Conservation (phyloP, 75 land plant genomes). For the Larix kaempferi region DNA sequence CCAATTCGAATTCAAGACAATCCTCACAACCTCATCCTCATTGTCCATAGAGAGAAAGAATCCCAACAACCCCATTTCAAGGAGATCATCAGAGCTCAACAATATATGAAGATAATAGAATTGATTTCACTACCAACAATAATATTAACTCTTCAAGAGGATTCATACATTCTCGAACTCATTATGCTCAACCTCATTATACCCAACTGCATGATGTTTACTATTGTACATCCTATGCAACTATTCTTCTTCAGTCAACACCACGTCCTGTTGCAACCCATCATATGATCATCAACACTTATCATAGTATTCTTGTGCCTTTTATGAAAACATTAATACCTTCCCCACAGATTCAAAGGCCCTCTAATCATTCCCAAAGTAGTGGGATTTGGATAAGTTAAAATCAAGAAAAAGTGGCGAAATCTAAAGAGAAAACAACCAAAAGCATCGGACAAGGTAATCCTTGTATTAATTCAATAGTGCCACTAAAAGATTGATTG, state of each 20-base stretch:
- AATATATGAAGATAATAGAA: not conserved
- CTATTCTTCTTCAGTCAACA: not conserved
- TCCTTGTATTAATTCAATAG: not conserved
- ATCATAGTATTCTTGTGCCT: not conserved
- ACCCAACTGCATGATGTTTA: not conserved
- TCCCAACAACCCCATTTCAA: too few relatives aligned
- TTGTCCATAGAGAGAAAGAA: constrained; percentile 1
- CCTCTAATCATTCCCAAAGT: not conserved
- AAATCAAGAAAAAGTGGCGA: not conserved
- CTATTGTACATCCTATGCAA: constrained; percentile 8
- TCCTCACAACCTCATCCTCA: not conserved
- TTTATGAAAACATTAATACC: not conserved
- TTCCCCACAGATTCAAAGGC: not conserved
- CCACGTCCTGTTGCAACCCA: not conserved
- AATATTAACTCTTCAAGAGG: not conserved
- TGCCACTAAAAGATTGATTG: too few relatives aligned
- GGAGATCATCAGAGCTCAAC: not conserved
- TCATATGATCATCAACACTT: not conserved
- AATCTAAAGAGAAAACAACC: not conserved
- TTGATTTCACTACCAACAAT: not conserved
- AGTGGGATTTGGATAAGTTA: not conserved
- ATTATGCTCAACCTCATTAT: not conserved
- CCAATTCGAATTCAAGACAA: constrained; percentile 9
- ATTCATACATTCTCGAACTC: not conserved
- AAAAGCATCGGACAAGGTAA: not conserved